Evolutionary conservation across 129 eudicot genomes (phyloP).

Genomic region (Helichrysum umbraculigerum): DNA sequence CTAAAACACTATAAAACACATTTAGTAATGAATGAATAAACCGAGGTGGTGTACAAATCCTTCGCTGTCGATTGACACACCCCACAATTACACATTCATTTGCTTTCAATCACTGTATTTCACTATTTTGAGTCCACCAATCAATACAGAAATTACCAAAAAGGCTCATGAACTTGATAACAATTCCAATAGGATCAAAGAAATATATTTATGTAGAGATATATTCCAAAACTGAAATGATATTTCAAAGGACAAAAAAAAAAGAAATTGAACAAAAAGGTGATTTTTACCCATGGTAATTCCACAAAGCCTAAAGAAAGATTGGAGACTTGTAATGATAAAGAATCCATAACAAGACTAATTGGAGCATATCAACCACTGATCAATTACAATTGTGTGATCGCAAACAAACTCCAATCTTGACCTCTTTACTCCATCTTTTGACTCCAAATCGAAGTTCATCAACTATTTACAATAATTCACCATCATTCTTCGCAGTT

Average conservation of each 20-base stretch:
- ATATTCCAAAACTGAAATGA: slow-evolving; percentile 33
- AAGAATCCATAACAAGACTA: slow-evolving; percentile 11
- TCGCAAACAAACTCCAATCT: slow-evolving; percentile 18
- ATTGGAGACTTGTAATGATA: slow-evolving; percentile 22
- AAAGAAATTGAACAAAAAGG: slow-evolving; percentile 23
- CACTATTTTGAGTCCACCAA: background rate
- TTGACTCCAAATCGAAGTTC: slow-evolving; percentile 15
- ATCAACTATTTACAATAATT: slow-evolving; percentile 27
- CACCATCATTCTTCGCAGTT: slow-evolving; percentile 9
- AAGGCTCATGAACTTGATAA: slow-evolving; percentile 5
- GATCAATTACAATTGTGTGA: slow-evolving; percentile 39
- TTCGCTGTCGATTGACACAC: background rate
- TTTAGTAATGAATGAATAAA: too few relatives aligned
- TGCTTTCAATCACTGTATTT: slow-evolving; percentile 13
- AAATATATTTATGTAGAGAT: slow-evolving; percentile 13
- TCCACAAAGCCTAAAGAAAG: slow-evolving; percentile 29
- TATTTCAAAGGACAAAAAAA: slow-evolving; percentile 13
- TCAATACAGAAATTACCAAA: slow-evolving; percentile 5
- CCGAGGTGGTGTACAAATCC: too few relatives aligned
- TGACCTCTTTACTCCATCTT: slow-evolving; percentile 3
- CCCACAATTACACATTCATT: slow-evolving; percentile 17
- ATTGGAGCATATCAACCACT: slow-evolving; percentile 24
- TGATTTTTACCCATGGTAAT: slow-evolving; percentile 30
- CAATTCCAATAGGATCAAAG: slow-evolving; percentile 10
- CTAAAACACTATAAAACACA: too few relatives aligned